A percentile compares a stretch with the other conserved stretches of the same genome.
Evolutionary conservation across 371 early-diverging fungal species (phyloP).

Genomic region (Coemansia sp.): DNA sequence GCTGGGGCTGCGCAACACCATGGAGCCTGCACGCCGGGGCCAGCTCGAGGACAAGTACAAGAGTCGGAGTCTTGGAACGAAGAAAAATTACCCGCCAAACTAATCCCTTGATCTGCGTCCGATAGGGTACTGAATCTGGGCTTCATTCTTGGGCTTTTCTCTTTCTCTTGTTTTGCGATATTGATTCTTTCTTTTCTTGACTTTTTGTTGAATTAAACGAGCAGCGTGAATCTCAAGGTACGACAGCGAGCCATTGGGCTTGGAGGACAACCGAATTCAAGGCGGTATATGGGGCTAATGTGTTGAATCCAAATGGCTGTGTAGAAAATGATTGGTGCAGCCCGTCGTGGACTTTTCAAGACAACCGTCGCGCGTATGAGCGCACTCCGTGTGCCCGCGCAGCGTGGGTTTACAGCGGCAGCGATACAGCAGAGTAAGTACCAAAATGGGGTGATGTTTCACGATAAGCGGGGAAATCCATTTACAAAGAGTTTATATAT

Average conservation of each 20-base stretch:
- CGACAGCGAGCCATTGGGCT: too few species aligned
- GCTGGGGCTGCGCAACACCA: conserved; percentile 83
- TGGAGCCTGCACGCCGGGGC: conserved; percentile 77
- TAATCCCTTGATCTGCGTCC: conserved; percentile 2
- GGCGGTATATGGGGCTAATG: too few species aligned
- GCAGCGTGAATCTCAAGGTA: too few species aligned
- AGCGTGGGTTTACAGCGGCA: conserved; percentile 32
- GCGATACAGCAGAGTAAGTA: conserved; percentile 24
- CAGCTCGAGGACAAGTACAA: conserved; percentile 76
- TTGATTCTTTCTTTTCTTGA: not conserved
- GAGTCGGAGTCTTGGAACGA: conserved; percentile 31
- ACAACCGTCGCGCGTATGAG: conserved; percentile 20
- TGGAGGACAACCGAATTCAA: too few species aligned
- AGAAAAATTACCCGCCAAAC: conserved; percentile 26
- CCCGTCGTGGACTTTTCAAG: conserved; percentile 38
- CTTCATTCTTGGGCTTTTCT: not conserved
- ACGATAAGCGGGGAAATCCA: not conserved
- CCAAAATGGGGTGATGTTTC: conserved; percentile 5
- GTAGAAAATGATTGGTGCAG: conserved; percentile 30
- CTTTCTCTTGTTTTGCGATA: not conserved
- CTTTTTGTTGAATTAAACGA: not conserved
- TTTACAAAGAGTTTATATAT: not conserved
- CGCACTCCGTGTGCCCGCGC: conserved; percentile 1
- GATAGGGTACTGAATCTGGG: not conserved
- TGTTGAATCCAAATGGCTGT: too few species aligned